Conservation (phyloP, 768 basidiomycete species). For the Tubosaeta sp. region DNA sequence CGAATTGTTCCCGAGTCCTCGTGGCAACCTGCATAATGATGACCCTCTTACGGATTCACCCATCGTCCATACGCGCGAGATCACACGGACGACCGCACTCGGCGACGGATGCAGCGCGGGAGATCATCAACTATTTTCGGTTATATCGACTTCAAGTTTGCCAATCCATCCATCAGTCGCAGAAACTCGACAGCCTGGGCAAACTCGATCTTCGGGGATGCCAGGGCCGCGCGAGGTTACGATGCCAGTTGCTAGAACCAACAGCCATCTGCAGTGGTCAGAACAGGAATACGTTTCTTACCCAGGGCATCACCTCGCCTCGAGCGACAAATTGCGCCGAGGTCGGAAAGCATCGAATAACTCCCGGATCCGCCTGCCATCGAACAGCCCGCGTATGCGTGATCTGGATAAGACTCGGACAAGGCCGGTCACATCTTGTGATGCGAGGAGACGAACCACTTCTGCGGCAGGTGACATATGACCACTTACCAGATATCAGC, state of each 20-base stretch:
- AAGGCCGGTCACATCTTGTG: slow-evolving; percentile 21
- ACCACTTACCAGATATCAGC: slow-evolving; percentile 3
- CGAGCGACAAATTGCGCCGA: slow-evolving; percentile 4
- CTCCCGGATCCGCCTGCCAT: slow-evolving; percentile 10
- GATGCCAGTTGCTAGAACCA: slow-evolving; percentile 6
- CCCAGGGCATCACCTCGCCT: not conserved
- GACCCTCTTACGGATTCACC: slow-evolving; percentile 24
- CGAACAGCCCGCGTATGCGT: slow-evolving; percentile 18
- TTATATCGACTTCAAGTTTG: slow-evolving; percentile 4
- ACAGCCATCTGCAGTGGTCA: slow-evolving; percentile 3
- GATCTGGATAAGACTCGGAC: slow-evolving; percentile 23
- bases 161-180: slow-evolving; percentile 7
- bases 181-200: slow-evolving; percentile 7
- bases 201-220: slow-evolving; percentile 18
- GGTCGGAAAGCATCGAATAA: slow-evolving; percentile 12
- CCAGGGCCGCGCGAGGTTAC: slow-evolving; percentile 18
- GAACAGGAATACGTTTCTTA: slow-evolving; percentile 5
- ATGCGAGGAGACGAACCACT: slow-evolving; percentile 28
- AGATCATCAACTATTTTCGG: slow-evolving; percentile 12
- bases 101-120: slow-evolving; percentile 10
- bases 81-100: slow-evolving; percentile 4
- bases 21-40: not conserved
- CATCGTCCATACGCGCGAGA: slow-evolving; percentile 17
- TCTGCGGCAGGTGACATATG: slow-evolving; percentile 32
- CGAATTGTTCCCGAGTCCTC: slow-evolving; percentile 23